These are phyloP conservation scores for Ustilago loliicola DNA, from an alignment of 1,284 basidiomycete species.

Conservation along the genomic window DNA sequence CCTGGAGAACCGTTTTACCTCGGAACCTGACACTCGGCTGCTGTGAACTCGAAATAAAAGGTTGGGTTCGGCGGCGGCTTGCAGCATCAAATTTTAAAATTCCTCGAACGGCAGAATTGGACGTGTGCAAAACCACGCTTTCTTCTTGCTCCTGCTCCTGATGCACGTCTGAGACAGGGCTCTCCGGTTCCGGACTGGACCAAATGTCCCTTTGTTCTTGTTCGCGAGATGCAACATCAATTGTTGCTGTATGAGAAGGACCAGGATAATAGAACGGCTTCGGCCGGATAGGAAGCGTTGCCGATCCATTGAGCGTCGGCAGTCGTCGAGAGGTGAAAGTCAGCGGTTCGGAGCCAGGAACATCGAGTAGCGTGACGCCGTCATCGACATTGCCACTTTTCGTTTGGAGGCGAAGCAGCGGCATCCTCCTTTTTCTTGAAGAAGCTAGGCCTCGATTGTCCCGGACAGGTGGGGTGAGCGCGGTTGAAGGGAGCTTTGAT, in stretches of 20 bases:
- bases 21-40: conserved; percentile 3
- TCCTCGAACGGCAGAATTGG: conserved; percentile 11
- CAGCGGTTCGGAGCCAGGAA: not conserved
- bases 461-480: too few species aligned
- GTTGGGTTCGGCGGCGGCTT: too few species aligned
- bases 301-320: not conserved
- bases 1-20: not conserved
- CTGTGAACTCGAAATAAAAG: not conserved
- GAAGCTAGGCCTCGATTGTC: not conserved
- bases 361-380: not conserved
- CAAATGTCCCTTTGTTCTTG: conserved; percentile 4
- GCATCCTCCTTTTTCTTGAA: not conserved
- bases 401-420: conserved; percentile 9
- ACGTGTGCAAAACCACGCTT: conserved; percentile 16
- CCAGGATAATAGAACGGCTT: conserved; percentile 11
- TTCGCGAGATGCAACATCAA: not conserved
- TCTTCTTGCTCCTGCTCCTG: conserved; percentile 2
- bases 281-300: conserved; percentile 1
- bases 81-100: conserved; percentile 4
- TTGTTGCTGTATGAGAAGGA: not conserved
- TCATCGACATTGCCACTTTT: conserved; percentile 23
- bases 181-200: not conserved
- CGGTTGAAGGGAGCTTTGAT: too few species aligned
- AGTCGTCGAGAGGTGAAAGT: conserved; percentile 13
- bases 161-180: not conserved